These are phyloP conservation scores for Cladophialophora yegresii DNA, from an alignment of 2,329 filamentous ascomycete species.

Conservation along the genomic window DNA sequence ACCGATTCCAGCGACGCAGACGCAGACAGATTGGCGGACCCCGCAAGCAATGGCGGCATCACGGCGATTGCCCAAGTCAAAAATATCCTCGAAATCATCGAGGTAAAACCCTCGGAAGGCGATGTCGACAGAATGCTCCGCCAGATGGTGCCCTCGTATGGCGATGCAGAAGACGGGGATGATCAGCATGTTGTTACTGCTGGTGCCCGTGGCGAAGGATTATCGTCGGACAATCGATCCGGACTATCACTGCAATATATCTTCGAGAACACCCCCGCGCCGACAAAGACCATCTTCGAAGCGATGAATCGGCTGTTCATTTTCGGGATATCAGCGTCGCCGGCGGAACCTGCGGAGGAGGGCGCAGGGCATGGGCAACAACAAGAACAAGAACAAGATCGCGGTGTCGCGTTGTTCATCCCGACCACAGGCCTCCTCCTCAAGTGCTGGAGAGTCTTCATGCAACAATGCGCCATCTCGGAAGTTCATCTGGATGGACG, in stretches of 20 bases:
- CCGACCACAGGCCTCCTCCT: slow-evolving; percentile 27
- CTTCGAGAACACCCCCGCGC: slow-evolving; percentile 31
- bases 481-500: slow-evolving; percentile 14
- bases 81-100: slow-evolving; percentile 50
- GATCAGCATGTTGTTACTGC: not conserved
- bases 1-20: not conserved
- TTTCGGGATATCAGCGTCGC: slow-evolving; percentile 9
- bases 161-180: slow-evolving; percentile 9
- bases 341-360: too few species aligned
- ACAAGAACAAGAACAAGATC: not conserved
- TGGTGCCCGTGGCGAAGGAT: not conserved
- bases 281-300: slow-evolving; percentile 18
- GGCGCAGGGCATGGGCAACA: not conserved
- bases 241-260: slow-evolving; percentile 14
- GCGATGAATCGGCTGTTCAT: slow-evolving; percentile 22
- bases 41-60: slow-evolving; percentile 33
- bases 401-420: slow-evolving; percentile 12
- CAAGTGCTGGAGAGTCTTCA: slow-evolving; percentile 29
- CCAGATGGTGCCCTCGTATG: slow-evolving; percentile 9
- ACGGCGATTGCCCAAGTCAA: slow-evolving; percentile 50
- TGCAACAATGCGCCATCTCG: slow-evolving; percentile 27
- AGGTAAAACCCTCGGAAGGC: slow-evolving; percentile 17
- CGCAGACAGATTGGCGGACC: not conserved
- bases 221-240: not conserved
- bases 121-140: slow-evolving; percentile 18